phyloP scores from a whole-genome alignment of 2,329 filamentous ascomycete genomes.

The Exophiala mesophila region DNA sequence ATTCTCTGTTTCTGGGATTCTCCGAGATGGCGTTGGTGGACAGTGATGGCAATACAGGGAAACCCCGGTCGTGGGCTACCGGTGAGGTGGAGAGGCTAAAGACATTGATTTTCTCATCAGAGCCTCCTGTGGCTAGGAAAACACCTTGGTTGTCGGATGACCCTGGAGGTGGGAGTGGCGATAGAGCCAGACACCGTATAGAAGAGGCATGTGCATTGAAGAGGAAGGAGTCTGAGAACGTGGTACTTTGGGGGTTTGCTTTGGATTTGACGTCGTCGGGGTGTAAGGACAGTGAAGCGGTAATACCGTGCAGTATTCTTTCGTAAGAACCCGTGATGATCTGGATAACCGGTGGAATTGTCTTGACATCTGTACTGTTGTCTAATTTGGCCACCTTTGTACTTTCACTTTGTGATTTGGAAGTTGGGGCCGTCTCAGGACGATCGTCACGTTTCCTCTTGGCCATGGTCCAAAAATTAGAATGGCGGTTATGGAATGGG shows the following conservation, averaged over 20 bases:
- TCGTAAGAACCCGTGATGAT: slow-evolving; percentile 93
- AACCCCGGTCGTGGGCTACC: slow-evolving; percentile 51
- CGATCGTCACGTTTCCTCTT: slow-evolving; percentile 42
- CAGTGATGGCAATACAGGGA: slow-evolving; percentile 60
- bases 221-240: slow-evolving; percentile 88
- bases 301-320: slow-evolving; percentile 82
- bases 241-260: slow-evolving; percentile 38
- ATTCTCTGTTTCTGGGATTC: slow-evolving; percentile 79
- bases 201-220: slow-evolving; percentile 91
- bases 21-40: slow-evolving; percentile 70
- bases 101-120: slow-evolving; percentile 90
- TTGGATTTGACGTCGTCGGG: slow-evolving; percentile 47
- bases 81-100: slow-evolving; percentile 77
- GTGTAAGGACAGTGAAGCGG: slow-evolving; percentile 43
- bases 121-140: slow-evolving; percentile 83
- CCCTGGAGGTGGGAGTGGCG: slow-evolving; percentile 60
- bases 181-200: slow-evolving; percentile 83
- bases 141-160: slow-evolving; percentile 64
- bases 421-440: slow-evolving; percentile 1
- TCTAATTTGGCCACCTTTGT: slow-evolving; percentile 28
- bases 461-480: slow-evolving; percentile 20
- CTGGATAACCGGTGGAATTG: slow-evolving; percentile 60
- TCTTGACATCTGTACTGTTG: slow-evolving; percentile 28
- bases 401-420: slow-evolving; percentile 11
- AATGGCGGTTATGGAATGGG: too few relatives aligned